Evolutionary conservation across 2,329 filamentous ascomycete genomes (phyloP), one percentile per base, ranked within the genome.

Genomic region (Scleromitrula shiraiana): DNA sequence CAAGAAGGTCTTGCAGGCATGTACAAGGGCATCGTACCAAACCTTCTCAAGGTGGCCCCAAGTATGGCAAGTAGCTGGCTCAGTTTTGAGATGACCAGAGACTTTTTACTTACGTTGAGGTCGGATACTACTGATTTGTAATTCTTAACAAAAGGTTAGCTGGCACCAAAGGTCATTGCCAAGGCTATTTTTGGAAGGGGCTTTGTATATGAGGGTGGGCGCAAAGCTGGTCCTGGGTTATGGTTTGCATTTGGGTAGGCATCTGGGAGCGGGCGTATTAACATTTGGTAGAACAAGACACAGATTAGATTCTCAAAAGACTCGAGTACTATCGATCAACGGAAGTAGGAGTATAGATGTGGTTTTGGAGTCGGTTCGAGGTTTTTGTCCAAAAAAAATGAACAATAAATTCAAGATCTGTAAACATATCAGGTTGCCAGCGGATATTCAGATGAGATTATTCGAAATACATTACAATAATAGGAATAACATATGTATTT

Each of bases 51-150:
- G 68, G 93, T 98, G 14, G 91, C 93, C 7, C 93, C 93, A 3
- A 97, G 90, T 65, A 98, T 98, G 91, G 93, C 93, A 14, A 94
- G 89, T 59, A 96, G 88, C 67, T 98, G 93, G 91, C 78, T 97
- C 52, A 96, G 90, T 67, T 98, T 95, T 64, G 93, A 98, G 69
- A 72, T 97, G 64, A 91, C 88, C 7, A 79, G 93, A 56, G 93
- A 98, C 67, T 85, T 94, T 63, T 70, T 97, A 33, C 72, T 94
- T 49, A 71, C 70, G 17, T 64, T 89, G 24, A 76, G 75, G 50
- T 68, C 72, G 1, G 70, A 61, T 24, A 43, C 44, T 15, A 17
- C 51, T 17, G 53, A 56, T 43, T 41, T 59, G 27, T 63, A 17
- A 46, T 41, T 24, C 37, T 49, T 32, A 19, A 23, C n/a, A 44